Evolutionary conservation across 2,329 filamentous ascomycete species (phyloP), one percentile per base, ranked within the genome.

Genomic region (Sarocladiaceae sp.): DNA sequence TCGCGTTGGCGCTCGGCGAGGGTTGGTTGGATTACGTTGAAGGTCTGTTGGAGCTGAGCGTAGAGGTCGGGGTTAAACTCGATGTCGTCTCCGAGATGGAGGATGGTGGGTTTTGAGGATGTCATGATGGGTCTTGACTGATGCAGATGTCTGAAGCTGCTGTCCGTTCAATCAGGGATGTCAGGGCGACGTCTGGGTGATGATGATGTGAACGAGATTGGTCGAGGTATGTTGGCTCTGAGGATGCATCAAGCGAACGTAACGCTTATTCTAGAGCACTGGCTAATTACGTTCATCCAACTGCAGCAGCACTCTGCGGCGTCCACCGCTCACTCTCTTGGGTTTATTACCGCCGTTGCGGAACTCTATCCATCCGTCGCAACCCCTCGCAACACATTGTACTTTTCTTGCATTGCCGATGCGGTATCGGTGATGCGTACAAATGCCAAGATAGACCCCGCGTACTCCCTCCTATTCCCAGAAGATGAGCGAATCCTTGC

Each of bases 1-100:
- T 56, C 60, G 7, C 71, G 58, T 47, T 72, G 64, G 10, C 71
- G 62, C 51, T 74, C 71, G 33, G 67, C 67, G 1, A 55, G 22
- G 1, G 66, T 63, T 0, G 70, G 71, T 15, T 64, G 62, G 18
- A 74, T 62, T 28, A 74, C 55, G 17, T 53, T 63, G 56, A 66
- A 66, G 1, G 46, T 53, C 3, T 56, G 42, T 4, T 63, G 57
- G 12, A 74, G 63, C 23, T 62, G 25, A 23, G 58, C 53, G 51
- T 66, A 66, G 5, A 68, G 10, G 4, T 63, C 61, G 2, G 54
- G 59, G 33, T 67, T 66, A 56, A 61, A 65, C 29, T 65, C 57
- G 23, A 68, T 57, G 1, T 60, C 56, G 49, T 67, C 66, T 52
- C 65, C 65, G 1, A 68, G 58, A 25, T 68, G 65, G 29, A 69